A percentile compares a stretch with the other conserved stretches of the same genome.
These are phyloP conservation scores for Asterophora lycoperdoides DNA, from an alignment of 768 basidiomycete species.

Conservation along the genomic window DNA sequence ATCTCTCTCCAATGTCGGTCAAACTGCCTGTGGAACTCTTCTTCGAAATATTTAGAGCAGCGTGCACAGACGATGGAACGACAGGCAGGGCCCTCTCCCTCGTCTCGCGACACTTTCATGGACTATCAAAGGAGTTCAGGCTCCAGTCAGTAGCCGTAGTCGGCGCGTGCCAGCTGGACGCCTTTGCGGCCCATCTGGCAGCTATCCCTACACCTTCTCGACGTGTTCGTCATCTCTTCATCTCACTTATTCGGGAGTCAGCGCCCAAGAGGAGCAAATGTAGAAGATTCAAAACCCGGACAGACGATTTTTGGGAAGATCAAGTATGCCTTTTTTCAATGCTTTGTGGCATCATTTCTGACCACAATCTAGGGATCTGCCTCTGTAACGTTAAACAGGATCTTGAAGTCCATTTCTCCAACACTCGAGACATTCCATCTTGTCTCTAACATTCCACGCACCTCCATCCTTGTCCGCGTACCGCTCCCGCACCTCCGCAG, in stretches of 20 bases:
- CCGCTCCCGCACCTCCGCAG: conserved; percentile 24
- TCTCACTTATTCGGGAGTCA: conserved; percentile 20
- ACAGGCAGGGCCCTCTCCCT: conserved; percentile 35
- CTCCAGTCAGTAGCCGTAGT: conserved; percentile 27
- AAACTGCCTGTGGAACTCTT: conserved; percentile 26
- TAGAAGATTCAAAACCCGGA: neutral
- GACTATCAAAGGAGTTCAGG: conserved; percentile 21
- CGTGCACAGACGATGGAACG: conserved; percentile 32
- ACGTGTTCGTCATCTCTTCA: conserved; percentile 26
- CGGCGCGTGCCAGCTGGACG: conserved; percentile 22
- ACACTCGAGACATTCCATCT: conserved; percentile 23
- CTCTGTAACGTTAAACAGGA: conserved; percentile 15
- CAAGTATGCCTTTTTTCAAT: conserved; percentile 2
- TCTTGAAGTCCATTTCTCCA: conserved; percentile 18
- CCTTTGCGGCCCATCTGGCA: conserved; percentile 21
- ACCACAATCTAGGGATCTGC: neutral
- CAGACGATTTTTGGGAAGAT: conserved; percentile 12
- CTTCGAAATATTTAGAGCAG: conserved; percentile 26
- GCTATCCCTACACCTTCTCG: conserved; percentile 18
- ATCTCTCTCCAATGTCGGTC: conserved; percentile 4
- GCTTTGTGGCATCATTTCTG: no score
- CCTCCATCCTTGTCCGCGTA: conserved; percentile 14
- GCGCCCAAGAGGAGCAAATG: conserved; percentile 5
- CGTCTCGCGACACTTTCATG: conserved; percentile 28
- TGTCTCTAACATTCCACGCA: conserved; percentile 20